Conservation (phyloP, 768 basidiomycete species). For the Serpula lacrymans region DNA sequence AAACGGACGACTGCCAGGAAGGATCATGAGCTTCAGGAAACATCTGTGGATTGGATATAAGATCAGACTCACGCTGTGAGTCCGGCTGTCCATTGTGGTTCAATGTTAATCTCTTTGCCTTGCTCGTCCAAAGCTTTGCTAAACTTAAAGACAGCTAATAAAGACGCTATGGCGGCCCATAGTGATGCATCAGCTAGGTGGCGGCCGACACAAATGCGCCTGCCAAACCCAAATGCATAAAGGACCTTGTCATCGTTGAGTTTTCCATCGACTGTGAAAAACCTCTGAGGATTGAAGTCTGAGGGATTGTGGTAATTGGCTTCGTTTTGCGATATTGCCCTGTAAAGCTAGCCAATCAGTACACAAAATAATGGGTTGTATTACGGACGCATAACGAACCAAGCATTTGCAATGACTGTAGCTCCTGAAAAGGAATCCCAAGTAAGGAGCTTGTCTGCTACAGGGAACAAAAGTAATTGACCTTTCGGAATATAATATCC, state of each 20-base stretch:
- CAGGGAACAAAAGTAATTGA: not conserved
- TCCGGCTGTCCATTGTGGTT: slow-evolving; percentile 14
- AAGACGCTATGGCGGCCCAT: slow-evolving; percentile 18
- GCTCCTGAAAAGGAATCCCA: not conserved
- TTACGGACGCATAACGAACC: too few species aligned
- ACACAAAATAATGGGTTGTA: too few species aligned
- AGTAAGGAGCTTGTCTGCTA: too few species aligned
- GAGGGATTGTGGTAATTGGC: slow-evolving; percentile 16
- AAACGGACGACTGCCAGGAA: slow-evolving; percentile 9
- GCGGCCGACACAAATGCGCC: slow-evolving; percentile 20
- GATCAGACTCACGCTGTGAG: slow-evolving; percentile 13
- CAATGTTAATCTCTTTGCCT: slow-evolving; percentile 19
- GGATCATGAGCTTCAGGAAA: not conserved
- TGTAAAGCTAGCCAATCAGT: too few species aligned
- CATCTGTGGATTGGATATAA: not conserved
- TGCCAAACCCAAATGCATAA: slow-evolving; percentile 31
- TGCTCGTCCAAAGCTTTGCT: slow-evolving; percentile 17
- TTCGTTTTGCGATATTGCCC: slow-evolving; percentile 12
- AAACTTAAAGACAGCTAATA: slow-evolving; percentile 18
- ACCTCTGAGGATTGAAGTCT: slow-evolving; percentile 21
- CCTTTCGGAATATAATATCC: slow-evolving; percentile 7
- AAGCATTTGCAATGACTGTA: slow-evolving; percentile 4
- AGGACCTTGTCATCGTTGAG: slow-evolving; percentile 11
- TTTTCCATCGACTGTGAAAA: slow-evolving; percentile 6
- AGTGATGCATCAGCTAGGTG: slow-evolving; percentile 11